These are phyloP conservation scores for Arabis hirsuta DNA, from an alignment of 345 rosid species.

Conservation along the genomic window DNA sequence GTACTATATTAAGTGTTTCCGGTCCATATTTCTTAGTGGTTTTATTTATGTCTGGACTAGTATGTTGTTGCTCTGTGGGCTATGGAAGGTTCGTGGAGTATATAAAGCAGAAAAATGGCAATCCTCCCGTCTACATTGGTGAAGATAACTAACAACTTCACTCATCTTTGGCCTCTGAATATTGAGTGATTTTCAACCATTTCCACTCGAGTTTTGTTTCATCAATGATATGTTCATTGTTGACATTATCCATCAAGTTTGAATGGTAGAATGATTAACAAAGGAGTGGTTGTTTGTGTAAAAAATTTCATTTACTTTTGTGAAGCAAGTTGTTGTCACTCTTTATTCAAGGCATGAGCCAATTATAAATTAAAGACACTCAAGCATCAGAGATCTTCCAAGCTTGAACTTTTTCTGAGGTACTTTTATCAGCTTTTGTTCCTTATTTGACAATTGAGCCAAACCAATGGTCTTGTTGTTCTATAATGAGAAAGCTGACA, in stretches of 20 bases:
- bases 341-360: neutral
- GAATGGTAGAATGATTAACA: neutral
- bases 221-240: constrained; percentile 13
- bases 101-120: no score
- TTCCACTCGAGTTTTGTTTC: neutral
- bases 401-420: neutral
- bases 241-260: constrained; percentile 24
- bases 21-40: no score
- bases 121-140: no score
- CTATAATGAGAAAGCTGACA: no score
- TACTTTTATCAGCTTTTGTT: neutral
- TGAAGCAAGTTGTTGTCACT: constrained; percentile 11
- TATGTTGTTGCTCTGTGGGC: no score
- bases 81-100: no score
- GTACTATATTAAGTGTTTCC: no score
- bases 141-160: neutral
- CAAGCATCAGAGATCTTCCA: neutral
- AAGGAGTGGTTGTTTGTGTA: neutral
- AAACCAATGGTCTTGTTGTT: neutral
- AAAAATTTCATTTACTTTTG: neutral
- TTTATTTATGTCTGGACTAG: no score
- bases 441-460: constrained; percentile 1
- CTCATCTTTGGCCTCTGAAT: constrained; percentile 5
- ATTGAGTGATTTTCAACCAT: neutral
- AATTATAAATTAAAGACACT: neutral